Evolutionary conservation across 768 basidiomycete genomes (phyloP), one percentile per base, ranked within the genome.

Genomic region (Podaxis carcinomalis): DNA sequence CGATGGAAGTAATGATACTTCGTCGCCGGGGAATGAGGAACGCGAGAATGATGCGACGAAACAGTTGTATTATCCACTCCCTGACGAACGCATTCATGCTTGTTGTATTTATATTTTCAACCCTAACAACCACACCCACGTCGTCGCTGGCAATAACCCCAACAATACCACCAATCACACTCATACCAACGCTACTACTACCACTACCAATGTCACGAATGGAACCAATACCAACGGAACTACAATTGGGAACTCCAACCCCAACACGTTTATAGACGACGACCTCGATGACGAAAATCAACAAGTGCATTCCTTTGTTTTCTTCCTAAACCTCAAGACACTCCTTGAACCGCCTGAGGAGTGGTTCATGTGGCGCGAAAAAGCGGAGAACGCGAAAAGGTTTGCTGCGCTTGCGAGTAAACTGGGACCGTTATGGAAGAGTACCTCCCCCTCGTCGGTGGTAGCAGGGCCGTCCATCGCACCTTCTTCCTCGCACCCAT

Each of bases 31-130:
- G 3, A 73, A 82, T 10, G 72, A 75, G 27, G 69, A 72, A 2
- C 77, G 74, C 7, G 80, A 77, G 53, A 50, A 62, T 58, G 66
- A n/a, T 49, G 59, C 58, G 51, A 65, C 51, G 44, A 60, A 72
- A 63, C 75, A 75, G 64, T 67, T 78, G 1, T 81, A 80, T 65
- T 77, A 79, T 59, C 82, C 82, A 16, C 73, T 68, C 13, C 75
- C 76, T 1, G 73, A 78, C n/a, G 80, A 83, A 46, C 78, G 80
- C 37, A 78, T 84, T 19, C 79, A 80, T 50, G 78, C 78, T 4
- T 82, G 79, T 64, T 81, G 78, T 63, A 63, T 81, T 14, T 80
- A 80, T 61, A 74, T 83, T 52, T 76, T 77, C 67, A 75, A 79
- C 51, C 78, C 78, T 16, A 67, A 73, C 23, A 68, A 68, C 36